Evolutionary conservation across 2,329 filamentous ascomycete genomes (phyloP).

Genomic region (Cercospora nicotianae): DNA sequence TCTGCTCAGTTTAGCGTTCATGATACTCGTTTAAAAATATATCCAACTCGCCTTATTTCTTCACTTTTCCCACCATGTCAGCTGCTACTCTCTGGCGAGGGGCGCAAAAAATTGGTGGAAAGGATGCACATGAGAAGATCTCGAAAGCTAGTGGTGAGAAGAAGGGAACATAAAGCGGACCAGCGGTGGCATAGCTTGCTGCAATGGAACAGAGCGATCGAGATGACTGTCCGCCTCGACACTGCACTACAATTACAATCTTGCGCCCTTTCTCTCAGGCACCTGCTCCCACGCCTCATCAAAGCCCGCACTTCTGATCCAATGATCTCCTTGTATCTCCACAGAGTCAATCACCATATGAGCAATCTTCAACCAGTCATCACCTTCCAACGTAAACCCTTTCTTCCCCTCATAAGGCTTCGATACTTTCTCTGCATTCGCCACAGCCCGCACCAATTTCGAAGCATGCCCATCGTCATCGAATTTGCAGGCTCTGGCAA

Average conservation of each 20-base stretch:
- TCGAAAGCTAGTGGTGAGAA: background rate
- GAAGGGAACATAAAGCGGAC: background rate
- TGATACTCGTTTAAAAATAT: constrained; percentile 1
- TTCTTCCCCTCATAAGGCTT: constrained; percentile 49
- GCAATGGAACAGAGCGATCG: background rate
- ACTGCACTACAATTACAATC: constrained; percentile 19
- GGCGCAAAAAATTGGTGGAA: background rate
- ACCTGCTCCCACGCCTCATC: constrained; percentile 63
- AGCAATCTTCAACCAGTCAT: constrained; percentile 61
- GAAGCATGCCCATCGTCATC: constrained; percentile 78
- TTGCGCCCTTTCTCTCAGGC: constrained; percentile 23
- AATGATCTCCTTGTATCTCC: constrained; percentile 54
- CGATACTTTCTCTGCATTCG: constrained; percentile 60
- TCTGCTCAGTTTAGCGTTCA: constrained; percentile 13
- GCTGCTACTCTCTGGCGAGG: background rate
- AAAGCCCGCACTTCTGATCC: constrained; percentile 64
- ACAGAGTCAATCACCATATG: constrained; percentile 65
- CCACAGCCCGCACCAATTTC: constrained; percentile 72
- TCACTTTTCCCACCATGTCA: background rate
- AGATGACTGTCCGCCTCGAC: background rate
- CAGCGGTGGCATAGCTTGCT: background rate
- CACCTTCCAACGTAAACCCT: constrained; percentile 54
- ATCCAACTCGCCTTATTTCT: background rate
- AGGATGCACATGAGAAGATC: background rate
- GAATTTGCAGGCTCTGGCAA: constrained; percentile 48